phyloP scores from a whole-genome alignment of 768 basidiomycete species.

The Royoungia palumana region DNA sequence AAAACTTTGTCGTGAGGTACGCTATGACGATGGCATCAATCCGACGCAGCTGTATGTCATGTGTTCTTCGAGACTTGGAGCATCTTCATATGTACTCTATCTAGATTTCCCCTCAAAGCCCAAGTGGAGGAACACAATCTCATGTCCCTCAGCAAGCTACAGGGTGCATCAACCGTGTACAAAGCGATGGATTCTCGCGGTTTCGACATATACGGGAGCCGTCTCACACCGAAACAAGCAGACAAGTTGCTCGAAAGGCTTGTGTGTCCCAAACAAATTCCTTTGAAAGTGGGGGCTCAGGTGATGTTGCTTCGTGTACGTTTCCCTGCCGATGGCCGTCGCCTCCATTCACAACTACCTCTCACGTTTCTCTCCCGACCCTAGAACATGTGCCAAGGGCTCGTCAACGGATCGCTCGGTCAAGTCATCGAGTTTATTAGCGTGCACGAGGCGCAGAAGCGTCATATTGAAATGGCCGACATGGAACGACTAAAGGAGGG shows the following conservation, averaged over 20 bases:
- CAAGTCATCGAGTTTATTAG: slow-evolving; percentile 46
- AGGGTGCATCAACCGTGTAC: slow-evolving; percentile 34
- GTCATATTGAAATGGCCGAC: slow-evolving; percentile 29
- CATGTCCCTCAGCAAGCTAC: slow-evolving; percentile 15
- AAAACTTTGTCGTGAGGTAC: slow-evolving; percentile 57
- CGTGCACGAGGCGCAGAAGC: slow-evolving; percentile 27
- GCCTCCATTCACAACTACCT: background rate
- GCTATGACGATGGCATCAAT: slow-evolving; percentile 75
- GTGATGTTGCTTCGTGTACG: slow-evolving; percentile 60
- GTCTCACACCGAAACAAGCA: slow-evolving; percentile 30
- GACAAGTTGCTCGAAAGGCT: slow-evolving; percentile 42
- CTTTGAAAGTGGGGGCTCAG: slow-evolving; percentile 68
- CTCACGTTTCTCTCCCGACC: background rate
- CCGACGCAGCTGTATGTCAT: slow-evolving; percentile 81
- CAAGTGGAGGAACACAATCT: slow-evolving; percentile 26
- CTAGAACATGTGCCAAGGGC: slow-evolving; percentile 33
- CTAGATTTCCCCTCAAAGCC: slow-evolving; percentile 27
- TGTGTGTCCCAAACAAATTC: slow-evolving; percentile 46
- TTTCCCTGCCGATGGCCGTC: background rate
- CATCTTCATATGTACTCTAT: background rate
- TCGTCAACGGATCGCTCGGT: slow-evolving; percentile 92
- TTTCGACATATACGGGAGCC: slow-evolving; percentile 34
- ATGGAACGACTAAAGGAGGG: slow-evolving; percentile 19
- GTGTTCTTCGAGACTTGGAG: background rate
- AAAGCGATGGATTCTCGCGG: slow-evolving; percentile 45